Evolutionary conservation across 352 stramenopile genomes (phyloP).

Genomic region (Pythium aphanidermatum): DNA sequence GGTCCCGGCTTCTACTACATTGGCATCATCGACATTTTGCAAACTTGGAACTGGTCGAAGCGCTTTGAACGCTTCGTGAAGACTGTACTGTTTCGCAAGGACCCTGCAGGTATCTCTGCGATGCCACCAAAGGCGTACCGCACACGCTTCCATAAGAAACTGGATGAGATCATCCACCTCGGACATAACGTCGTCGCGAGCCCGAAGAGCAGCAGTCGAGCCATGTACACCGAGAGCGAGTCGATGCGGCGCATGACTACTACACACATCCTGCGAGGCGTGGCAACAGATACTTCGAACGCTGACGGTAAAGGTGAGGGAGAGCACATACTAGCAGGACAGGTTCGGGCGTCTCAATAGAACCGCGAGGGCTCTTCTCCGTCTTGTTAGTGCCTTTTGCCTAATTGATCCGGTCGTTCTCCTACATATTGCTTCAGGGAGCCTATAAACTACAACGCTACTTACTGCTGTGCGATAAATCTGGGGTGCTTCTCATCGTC

Average conservation of each 20-base stretch:
- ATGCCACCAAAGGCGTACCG: constrained; percentile 65
- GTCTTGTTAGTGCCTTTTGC: too few relatives aligned
- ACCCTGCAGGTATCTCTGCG: constrained; percentile 68
- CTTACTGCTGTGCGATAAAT: constrained; percentile 14
- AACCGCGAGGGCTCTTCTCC: too few relatives aligned
- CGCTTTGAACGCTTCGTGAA: constrained; percentile 74
- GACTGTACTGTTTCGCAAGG: constrained; percentile 50
- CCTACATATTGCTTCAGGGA: too few relatives aligned
- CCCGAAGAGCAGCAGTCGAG: constrained; percentile 3
- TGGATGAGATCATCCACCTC: constrained; percentile 73
- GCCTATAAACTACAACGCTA: too few relatives aligned
- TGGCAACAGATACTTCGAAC: too few relatives aligned
- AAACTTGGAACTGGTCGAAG: constrained; percentile 74
- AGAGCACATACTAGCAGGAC: too few relatives aligned
- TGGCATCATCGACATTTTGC: constrained; percentile 82
- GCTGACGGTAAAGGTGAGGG: too few relatives aligned
- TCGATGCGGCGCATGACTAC: too few relatives aligned
- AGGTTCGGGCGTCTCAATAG: too few relatives aligned
- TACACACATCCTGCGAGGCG: too few relatives aligned
- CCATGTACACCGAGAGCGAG: too few relatives aligned
- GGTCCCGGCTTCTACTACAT: constrained; percentile 85
- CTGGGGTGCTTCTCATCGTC: constrained; percentile 14
- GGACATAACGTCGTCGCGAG: constrained; percentile 28
- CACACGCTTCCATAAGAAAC: constrained; percentile 59
- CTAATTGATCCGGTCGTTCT: too few relatives aligned